Evolutionary conservation across 2,329 filamentous ascomycete genomes (phyloP).

Genomic region (Coniochaeta sp.): DNA sequence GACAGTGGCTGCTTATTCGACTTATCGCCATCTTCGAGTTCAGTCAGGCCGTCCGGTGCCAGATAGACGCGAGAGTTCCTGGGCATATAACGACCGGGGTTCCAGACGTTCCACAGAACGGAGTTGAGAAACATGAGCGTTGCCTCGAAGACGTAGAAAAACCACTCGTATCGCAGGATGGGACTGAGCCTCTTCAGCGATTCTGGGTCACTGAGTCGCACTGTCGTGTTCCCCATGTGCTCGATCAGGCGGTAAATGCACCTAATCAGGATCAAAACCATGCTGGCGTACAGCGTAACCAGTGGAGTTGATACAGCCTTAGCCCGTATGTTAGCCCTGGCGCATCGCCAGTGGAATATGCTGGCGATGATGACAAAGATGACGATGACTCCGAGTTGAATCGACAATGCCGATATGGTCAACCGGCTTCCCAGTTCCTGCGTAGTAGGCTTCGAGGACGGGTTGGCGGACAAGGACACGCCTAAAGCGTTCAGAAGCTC

Average conservation of each 20-base stretch:
- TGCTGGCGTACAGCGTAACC: conserved; percentile 32
- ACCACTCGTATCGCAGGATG: conserved; percentile 34
- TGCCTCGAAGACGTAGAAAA: conserved; percentile 36
- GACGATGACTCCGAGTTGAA: conserved; percentile 40
- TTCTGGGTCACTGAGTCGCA: conserved; percentile 29
- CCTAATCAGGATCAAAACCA: conserved; percentile 35
- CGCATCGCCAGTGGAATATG: conserved; percentile 34
- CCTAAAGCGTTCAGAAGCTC: conserved; percentile 39
- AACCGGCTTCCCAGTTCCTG: conserved; percentile 28
- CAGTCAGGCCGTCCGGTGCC: conserved; percentile 23
- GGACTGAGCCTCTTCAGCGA: conserved; percentile 25
- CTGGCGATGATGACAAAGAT: conserved; percentile 34
- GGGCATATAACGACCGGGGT: conserved; percentile 31
- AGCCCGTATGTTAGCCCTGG: conserved; percentile 7
- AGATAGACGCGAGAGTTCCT: conserved; percentile 25
- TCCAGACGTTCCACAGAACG: conserved; percentile 27
- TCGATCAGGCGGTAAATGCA: conserved; percentile 42
- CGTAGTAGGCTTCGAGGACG: conserved; percentile 15
- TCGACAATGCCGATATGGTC: conserved; percentile 30
- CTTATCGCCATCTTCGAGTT: neutral
- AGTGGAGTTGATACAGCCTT: conserved; percentile 18
- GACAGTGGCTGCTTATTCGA: conserved; percentile 5
- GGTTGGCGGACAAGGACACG: conserved; percentile 30
- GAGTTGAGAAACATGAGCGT: conserved; percentile 30
- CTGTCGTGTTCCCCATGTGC: conserved; percentile 31